These are phyloP conservation scores for Trichoderma reesei DNA, from an alignment of 495 filamentous ascomycete genomes.

Conservation along the genomic window DNA sequence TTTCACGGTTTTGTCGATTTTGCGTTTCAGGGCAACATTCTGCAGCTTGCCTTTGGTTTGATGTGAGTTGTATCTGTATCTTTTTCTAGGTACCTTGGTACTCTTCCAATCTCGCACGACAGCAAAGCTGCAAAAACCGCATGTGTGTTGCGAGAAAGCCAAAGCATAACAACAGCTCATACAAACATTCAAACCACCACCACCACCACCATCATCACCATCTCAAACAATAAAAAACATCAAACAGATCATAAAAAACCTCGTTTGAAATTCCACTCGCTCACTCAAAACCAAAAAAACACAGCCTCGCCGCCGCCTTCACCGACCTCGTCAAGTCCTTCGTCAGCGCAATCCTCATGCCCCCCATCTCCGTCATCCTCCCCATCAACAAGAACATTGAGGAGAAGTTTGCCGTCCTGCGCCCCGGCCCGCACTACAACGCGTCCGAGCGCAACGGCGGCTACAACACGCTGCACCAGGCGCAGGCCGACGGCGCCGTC, in stretches of 20 bases:
- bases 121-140: too few species aligned
- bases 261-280: not conserved
- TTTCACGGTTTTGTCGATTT: slow-evolving; percentile 60
- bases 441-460: slow-evolving; percentile 22
- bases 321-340: slow-evolving; percentile 63
- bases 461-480: slow-evolving; percentile 62
- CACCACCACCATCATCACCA: too few species aligned
- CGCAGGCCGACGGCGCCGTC: slow-evolving; percentile 59
- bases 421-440: slow-evolving; percentile 41
- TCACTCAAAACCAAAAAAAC: not conserved
- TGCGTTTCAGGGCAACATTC: slow-evolving; percentile 62
- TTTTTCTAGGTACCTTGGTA: not conserved
- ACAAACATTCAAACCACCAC: too few species aligned
- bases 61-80: slow-evolving; percentile 39
- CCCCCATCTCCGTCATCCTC: slow-evolving; percentile 57
- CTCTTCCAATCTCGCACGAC: not conserved
- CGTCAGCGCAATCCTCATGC: slow-evolving; percentile 60
- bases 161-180: too few species aligned
- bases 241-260: not conserved
- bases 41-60: slow-evolving; percentile 66
- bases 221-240: not conserved
- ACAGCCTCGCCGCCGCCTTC: slow-evolving; percentile 60
- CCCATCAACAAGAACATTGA: slow-evolving; percentile 63
- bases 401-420: slow-evolving; percentile 63
- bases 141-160: too few species aligned